A percentile compares a stretch with the other conserved stretches of the same genome.
These are phyloP conservation scores for Tubosaeta brunneosetosa DNA, from an alignment of 768 basidiomycete species.

Conservation along the genomic window DNA sequence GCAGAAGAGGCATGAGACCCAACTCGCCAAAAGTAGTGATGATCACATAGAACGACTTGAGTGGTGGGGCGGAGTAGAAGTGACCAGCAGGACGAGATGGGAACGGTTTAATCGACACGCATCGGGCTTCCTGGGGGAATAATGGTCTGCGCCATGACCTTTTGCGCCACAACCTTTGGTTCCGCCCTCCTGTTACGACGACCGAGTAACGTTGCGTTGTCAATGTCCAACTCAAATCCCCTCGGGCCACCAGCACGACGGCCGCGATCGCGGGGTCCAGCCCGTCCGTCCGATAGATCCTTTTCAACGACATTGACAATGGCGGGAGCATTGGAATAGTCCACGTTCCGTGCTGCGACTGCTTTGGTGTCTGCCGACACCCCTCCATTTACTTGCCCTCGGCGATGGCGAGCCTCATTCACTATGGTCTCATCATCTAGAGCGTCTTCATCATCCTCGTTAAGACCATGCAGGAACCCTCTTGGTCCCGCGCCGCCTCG, in stretches of 20 bases:
- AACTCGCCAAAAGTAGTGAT: not conserved
- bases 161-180: conserved; percentile 21
- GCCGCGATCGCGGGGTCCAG: conserved; percentile 63
- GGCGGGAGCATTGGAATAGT: conserved; percentile 1
- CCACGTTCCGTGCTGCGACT: conserved; percentile 8
- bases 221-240: conserved; percentile 82
- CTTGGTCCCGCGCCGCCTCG: conserved; percentile 71
- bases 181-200: conserved; percentile 48
- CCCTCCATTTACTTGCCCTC: conserved; percentile 30
- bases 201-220: conserved; percentile 82
- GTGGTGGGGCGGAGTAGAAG: not conserved
- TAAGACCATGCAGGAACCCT: conserved; percentile 79
- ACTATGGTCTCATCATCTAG: conserved; percentile 48
- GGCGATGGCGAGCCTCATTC: conserved; percentile 43
- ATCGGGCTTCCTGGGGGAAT: conserved; percentile 31
- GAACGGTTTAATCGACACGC: conserved; percentile 20
- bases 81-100: not conserved
- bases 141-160: conserved; percentile 31
- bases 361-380: conserved; percentile 7
- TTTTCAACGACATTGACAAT: conserved; percentile 19
- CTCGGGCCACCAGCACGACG: conserved; percentile 24
- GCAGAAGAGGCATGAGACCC: not conserved
- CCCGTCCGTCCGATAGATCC: conserved; percentile 54
- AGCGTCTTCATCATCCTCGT: conserved; percentile 85
- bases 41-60: not conserved